These are phyloP conservation scores for Dactylellina sp. DNA, from an alignment of 2,329 filamentous ascomycete species.

Conservation along the genomic window DNA sequence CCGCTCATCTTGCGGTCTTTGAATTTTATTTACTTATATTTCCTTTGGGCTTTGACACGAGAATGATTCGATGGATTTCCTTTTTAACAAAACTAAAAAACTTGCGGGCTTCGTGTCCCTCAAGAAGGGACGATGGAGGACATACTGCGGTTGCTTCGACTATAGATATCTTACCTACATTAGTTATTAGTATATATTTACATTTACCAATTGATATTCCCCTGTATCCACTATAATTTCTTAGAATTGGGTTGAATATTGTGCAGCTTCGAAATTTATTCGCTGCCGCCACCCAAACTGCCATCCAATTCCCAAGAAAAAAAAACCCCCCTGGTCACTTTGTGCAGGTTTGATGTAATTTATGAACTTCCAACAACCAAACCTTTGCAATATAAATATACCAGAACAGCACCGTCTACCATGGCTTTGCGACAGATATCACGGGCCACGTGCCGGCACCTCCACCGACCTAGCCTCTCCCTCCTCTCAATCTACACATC, in stretches of 20 bases:
- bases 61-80: slow-evolving; percentile 25
- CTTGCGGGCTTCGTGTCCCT: slow-evolving; percentile 5
- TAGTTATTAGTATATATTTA: slow-evolving; percentile 1
- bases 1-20: not conserved
- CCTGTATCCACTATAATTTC: not conserved
- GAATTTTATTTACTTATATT: slow-evolving; percentile 4
- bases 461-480: slow-evolving; percentile 51
- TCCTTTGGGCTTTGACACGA: slow-evolving; percentile 13
- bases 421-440: slow-evolving; percentile 53
- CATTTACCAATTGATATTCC: slow-evolving; percentile 11
- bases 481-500: slow-evolving; percentile 53
- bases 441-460: slow-evolving; percentile 44
- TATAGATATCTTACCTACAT: slow-evolving; percentile 12
- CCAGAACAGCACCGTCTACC: not conserved
- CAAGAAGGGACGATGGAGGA: slow-evolving; percentile 13
- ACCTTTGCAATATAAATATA: not conserved
- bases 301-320: slow-evolving; percentile 4
- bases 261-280: not conserved
- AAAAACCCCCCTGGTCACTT: slow-evolving; percentile 1
- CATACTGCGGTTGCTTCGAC: slow-evolving; percentile 7
- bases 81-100: not conserved
- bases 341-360: not conserved
- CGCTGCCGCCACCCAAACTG: not conserved
- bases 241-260: not conserved
- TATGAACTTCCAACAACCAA: not conserved